Evolutionary conservation across 352 stramenopile species (phyloP), one percentile per base, ranked within the genome.

Genomic region (Halophytophthora batemanensis): DNA sequence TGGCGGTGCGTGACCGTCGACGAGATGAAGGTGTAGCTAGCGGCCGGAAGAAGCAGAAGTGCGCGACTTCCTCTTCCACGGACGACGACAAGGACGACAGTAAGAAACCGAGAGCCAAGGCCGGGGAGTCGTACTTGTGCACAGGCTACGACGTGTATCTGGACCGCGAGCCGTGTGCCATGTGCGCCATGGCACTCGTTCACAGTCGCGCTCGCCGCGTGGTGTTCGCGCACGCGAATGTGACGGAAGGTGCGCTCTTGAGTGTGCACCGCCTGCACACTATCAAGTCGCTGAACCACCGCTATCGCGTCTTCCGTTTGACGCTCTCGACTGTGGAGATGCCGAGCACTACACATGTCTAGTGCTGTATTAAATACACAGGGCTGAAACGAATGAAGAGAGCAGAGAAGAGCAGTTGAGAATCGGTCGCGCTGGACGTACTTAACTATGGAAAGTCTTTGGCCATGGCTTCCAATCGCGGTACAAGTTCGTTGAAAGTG

Each of bases 181-280:
- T 96, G 85, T 96, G 87, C 47, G 80, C 88, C 1, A 96, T 96
- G 88, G 88, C 87, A 7, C 71, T 96, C 1, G 64, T 96, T 2
- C 88, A 96, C 71, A 93, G 80, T 55, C 82, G 88, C 43, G 72
- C 77, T 22, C 77, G 82, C 0, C 77, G 86, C 25, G 84, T 96
- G 8, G 64, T 95, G 12, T 96, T 95, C 56, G 44, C 60, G n/a
- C 33, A 55, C 12, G 54, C 44, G 6, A 95, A 95, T 50, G 37
- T 59, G 6, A 53, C 59, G 0, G 67, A 82, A 50, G 87, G 87
- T 7, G 85, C 77, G 14, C 65, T 96, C 8, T 54, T 73, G 35
- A 90, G 77, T 21, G 56, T 49, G 3, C 69, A 84, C 39, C 74
- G 64, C 0, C 61, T 96, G 35, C 87, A 96, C 59, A 89, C 80